phyloP scores from a whole-genome alignment of 2,329 filamentous ascomycete species.

The Xylariaceae sp. region DNA sequence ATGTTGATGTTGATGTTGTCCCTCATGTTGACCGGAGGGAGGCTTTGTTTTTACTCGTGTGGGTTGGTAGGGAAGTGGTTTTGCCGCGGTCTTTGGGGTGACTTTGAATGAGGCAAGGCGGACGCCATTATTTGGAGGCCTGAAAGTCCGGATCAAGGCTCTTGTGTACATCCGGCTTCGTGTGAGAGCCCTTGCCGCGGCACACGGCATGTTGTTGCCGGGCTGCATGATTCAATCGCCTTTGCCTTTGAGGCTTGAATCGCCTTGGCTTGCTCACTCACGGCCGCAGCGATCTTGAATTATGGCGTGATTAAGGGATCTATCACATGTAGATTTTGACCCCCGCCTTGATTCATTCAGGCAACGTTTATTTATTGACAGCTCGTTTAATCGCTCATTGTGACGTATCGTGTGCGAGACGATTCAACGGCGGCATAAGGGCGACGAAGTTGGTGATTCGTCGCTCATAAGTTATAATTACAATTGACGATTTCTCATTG shows the following conservation, averaged over 20 bases:
- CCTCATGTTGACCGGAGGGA: neutral
- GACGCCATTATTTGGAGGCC: neutral
- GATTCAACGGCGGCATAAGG: neutral
- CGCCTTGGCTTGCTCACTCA: neutral
- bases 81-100: conserved; percentile 12
- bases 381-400: neutral
- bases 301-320: neutral
- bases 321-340: too few species aligned
- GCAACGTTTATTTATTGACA: too few species aligned
- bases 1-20: neutral
- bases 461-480: too few species aligned
- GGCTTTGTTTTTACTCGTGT: conserved; percentile 4
- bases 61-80: conserved; percentile 24
- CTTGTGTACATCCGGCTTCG: neutral
- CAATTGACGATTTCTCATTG: too few species aligned
- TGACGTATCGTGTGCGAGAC: neutral
- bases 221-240: conserved; percentile 11
- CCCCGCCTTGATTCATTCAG: too few species aligned
- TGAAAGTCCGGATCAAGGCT: neutral
- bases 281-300: neutral
- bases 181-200: conserved; percentile 1
- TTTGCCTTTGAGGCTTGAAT: neutral
- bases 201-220: conserved; percentile 3
- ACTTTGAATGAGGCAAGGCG: conserved; percentile 18
- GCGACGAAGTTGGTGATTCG: neutral